Conservation (phyloP, 208 protist species). For the Acanthamoeba sp. region DNA sequence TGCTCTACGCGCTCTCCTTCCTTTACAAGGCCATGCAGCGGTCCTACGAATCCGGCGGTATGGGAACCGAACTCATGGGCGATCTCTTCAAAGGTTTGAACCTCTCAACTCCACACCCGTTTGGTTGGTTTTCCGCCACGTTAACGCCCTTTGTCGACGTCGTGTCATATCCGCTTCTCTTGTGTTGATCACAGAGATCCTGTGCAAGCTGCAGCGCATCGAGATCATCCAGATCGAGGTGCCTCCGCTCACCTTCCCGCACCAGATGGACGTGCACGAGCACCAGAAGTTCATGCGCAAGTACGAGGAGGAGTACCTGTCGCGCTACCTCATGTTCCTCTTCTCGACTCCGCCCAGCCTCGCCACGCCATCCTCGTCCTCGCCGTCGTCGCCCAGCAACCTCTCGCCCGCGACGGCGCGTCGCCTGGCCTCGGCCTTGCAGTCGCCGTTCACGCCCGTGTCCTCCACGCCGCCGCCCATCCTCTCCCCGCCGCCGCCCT, state of each 20-base stretch:
- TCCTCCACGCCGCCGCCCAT: constrained; percentile 39
- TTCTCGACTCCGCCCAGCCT: constrained; percentile 23
- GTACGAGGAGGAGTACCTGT: constrained; percentile 41
- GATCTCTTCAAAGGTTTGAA: constrained; percentile 53
- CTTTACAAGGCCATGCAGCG: constrained; percentile 72
- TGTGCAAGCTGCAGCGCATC: constrained; percentile 21
- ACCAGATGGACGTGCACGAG: constrained; percentile 20
- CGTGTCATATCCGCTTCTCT: neutral
- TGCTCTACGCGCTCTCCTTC: constrained; percentile 59
- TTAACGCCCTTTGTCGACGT: neutral
- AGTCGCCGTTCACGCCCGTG: constrained; percentile 35
- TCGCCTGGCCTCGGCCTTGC: neutral
- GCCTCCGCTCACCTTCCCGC: neutral
- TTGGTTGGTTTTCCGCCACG: neutral
- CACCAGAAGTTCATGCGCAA: constrained; percentile 26
- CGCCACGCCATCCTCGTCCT: neutral
- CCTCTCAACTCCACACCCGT: neutral
- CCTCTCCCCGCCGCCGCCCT: neutral
- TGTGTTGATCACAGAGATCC: constrained; percentile 38
- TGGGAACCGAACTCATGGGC: constrained; percentile 63
- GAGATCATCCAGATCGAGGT: constrained; percentile 39
- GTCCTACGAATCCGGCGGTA: constrained; percentile 31
- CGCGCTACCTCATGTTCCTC: constrained; percentile 58
- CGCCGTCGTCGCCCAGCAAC: neutral
- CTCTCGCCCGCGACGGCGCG: neutral